Evolutionary conservation across 2,329 filamentous ascomycete species (phyloP).

Genomic region (Pseudogymnoascus sp.): DNA sequence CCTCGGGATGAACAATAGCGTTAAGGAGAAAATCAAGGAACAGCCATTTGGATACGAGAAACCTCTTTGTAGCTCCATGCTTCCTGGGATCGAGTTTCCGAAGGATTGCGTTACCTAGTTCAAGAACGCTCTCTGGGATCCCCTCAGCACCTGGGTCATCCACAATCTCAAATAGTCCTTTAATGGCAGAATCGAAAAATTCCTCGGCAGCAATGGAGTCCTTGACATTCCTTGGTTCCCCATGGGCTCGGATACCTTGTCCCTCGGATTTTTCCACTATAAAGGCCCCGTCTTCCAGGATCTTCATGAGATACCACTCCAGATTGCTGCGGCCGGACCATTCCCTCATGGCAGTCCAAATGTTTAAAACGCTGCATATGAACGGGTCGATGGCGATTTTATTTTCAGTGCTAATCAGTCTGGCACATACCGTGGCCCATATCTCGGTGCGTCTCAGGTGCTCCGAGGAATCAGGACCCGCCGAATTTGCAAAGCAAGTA

Average conservation of each 20-base stretch:
- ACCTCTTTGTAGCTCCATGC: conserved; percentile 69
- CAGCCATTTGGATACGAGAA: conserved; percentile 85
- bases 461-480: conserved; percentile 74
- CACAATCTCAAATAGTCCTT: conserved; percentile 76
- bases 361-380: conserved; percentile 75
- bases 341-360: conserved; percentile 78
- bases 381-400: conserved; percentile 74
- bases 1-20: conserved; percentile 84
- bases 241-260: conserved; percentile 63
- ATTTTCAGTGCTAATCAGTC: conserved; percentile 63
- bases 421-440: conserved; percentile 83
- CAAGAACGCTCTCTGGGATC: conserved; percentile 77
- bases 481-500: conserved; percentile 82
- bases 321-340: conserved; percentile 87
- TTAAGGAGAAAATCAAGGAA: conserved; percentile 82
- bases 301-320: conserved; percentile 92
- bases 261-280: conserved; percentile 80
- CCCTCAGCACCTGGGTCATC: conserved; percentile 78
- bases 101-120: conserved; percentile 78
- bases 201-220: conserved; percentile 77
- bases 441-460: conserved; percentile 72
- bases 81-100: conserved; percentile 66
- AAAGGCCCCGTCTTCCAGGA: conserved; percentile 87
- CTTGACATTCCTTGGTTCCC: conserved; percentile 67
- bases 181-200: conserved; percentile 78